These are phyloP conservation scores for Pulveroboletus sp. DNA, from an alignment of 768 basidiomycete species.

Conservation along the genomic window DNA sequence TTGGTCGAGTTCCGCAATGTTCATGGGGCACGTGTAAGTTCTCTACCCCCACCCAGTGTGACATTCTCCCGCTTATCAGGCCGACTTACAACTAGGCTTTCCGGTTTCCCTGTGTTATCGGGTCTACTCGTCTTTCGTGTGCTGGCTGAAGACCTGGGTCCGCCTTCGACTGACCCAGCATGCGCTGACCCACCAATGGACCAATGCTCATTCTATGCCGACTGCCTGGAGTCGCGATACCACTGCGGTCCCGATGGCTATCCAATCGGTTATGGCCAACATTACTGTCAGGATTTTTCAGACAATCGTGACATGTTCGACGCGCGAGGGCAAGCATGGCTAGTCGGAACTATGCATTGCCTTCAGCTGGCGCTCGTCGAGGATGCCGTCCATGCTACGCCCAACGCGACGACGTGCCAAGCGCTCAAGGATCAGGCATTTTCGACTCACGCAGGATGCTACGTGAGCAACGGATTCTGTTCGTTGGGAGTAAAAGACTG, in stretches of 20 bases:
- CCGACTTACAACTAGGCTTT: too few relatives aligned
- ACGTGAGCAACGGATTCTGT: slow-evolving; percentile 41
- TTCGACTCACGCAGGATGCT: slow-evolving; percentile 41
- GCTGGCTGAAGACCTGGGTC: slow-evolving; percentile 3
- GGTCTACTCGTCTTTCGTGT: not conserved
- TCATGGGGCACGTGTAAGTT: too few relatives aligned
- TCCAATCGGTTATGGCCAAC: slow-evolving; percentile 40
- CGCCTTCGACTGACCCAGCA: slow-evolving; percentile 12
- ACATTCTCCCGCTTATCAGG: too few relatives aligned
- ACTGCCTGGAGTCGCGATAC: slow-evolving; percentile 43
- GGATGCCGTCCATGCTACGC: slow-evolving; percentile 25
- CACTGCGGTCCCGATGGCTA: slow-evolving; percentile 44
- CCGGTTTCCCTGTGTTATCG: too few relatives aligned
- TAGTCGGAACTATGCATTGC: slow-evolving; percentile 44
- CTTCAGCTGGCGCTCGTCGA: slow-evolving; percentile 40
- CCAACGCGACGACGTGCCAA: slow-evolving; percentile 26
- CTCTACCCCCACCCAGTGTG: too few relatives aligned
- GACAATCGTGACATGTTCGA: slow-evolving; percentile 29
- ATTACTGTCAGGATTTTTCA: slow-evolving; percentile 40
- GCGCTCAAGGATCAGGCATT: slow-evolving; percentile 38
- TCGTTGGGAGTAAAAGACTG: slow-evolving; percentile 34
- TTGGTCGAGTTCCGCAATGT: too few relatives aligned
- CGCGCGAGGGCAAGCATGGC: slow-evolving; percentile 38
- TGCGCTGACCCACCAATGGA: slow-evolving; percentile 33
- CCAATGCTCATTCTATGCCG: slow-evolving; percentile 41